A percentile compares a stretch with the other conserved stretches of the same genome.
phyloP scores from a whole-genome alignment of 1,139 yeast species.

The Cylindricascospora bacillispora region DNA sequence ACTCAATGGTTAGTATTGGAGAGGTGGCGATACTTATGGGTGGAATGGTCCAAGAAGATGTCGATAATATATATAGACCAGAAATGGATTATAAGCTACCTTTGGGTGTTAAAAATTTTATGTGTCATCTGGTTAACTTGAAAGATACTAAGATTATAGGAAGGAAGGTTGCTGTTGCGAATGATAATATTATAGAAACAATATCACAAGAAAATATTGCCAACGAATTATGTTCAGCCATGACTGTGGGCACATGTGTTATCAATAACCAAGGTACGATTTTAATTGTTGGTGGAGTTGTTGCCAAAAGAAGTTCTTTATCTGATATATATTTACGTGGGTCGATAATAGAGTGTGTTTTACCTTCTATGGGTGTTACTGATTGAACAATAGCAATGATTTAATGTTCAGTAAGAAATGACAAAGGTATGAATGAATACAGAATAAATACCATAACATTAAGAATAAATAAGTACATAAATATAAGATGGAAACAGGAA shows the following conservation, averaged over 20 bases:
- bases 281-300: constrained; percentile 16
- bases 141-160: too few species aligned
- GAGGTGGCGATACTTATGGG: constrained; percentile 16
- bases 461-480: too few species aligned
- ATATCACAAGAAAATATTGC: too few species aligned
- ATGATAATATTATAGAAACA: too few species aligned
- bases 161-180: too few species aligned
- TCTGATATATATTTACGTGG: constrained; percentile 15
- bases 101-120: too few species aligned
- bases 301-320: constrained; percentile 7
- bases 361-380: constrained; percentile 10
- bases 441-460: too few species aligned
- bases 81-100: too few species aligned
- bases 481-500: too few species aligned
- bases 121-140: too few species aligned
- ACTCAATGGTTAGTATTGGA: constrained; percentile 15
- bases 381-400: background rate
- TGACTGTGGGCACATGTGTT: constrained; percentile 10
- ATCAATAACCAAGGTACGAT: constrained; percentile 15
- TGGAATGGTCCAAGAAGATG: constrained; percentile 20
- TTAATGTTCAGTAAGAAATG: too few species aligned
- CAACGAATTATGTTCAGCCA: constrained; percentile 1
- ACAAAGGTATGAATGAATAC: too few species aligned
- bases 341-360: constrained; percentile 14
- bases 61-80: constrained; percentile 11